A percentile compares a stretch with the other conserved stretches of the same genome.
These are phyloP conservation scores for Populus hybrid DNA, from an alignment of 441 rosid species.

Conservation along the genomic window DNA sequence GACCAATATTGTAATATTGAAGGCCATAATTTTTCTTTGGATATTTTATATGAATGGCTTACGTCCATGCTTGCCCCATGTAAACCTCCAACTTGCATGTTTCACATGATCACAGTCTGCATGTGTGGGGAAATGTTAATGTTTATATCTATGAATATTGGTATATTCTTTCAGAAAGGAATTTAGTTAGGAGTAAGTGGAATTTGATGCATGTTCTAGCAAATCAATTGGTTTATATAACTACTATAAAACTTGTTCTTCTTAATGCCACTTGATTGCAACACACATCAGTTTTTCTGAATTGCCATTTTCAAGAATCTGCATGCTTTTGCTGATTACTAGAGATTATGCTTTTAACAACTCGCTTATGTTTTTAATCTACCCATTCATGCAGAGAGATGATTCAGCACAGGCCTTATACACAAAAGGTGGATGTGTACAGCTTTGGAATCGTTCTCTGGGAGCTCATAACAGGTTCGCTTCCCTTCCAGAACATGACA, in stretches of 20 bases:
- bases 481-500: slow-evolving; percentile 94
- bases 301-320: not conserved
- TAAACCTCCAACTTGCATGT: not conserved
- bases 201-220: not conserved
- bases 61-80: not conserved
- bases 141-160: not conserved
- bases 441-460: slow-evolving; percentile 96
- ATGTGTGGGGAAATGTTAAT: not conserved
- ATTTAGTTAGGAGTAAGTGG: not conserved
- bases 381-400: slow-evolving; percentile 67
- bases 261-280: not conserved
- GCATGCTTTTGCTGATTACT: not conserved
- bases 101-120: not conserved
- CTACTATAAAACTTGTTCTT: not conserved
- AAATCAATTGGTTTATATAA: not conserved
- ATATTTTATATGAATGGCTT: not conserved
- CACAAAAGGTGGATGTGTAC: slow-evolving; percentile 92
- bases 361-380: not conserved
- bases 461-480: slow-evolving; percentile 88
- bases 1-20: not conserved
- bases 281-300: not conserved
- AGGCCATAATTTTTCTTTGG: not conserved
- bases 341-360: not conserved
- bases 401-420: slow-evolving; percentile 97
- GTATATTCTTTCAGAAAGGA: not conserved